phyloP scores from a whole-genome alignment of 169 alveolate species.

The Cryptosporidium sp. region DNA sequence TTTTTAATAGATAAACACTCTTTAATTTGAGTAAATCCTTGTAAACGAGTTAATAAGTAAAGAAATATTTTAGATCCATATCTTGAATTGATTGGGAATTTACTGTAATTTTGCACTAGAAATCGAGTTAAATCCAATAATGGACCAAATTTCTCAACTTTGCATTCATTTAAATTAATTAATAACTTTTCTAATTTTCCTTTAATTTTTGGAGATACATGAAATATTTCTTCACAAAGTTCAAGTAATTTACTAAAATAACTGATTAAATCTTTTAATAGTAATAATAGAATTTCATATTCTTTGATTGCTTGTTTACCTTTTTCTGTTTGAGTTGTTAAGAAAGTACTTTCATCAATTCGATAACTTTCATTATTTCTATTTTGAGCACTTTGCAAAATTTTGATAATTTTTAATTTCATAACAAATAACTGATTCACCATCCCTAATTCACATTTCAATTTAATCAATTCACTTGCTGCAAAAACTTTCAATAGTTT shows the following conservation, averaged over 20 bases:
- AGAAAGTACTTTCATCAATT: neutral
- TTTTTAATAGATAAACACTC: neutral
- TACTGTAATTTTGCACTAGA: neutral
- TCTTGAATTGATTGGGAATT: neutral
- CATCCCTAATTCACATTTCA: neutral
- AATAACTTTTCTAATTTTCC: neutral
- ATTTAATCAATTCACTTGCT: no score
- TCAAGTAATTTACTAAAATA: neutral
- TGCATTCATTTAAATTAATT: neutral
- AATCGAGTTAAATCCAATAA: neutral
- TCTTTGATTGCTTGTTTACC: neutral
- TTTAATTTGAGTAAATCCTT: neutral
- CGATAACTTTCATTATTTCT: neutral
- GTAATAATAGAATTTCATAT: neutral
- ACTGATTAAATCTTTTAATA: neutral
- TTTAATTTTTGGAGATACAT: neutral
- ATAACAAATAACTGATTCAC: neutral
- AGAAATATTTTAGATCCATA: neutral
- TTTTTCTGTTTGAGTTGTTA: neutral
- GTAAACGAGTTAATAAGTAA: neutral
- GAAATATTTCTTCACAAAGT: neutral
- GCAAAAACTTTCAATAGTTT: no score
- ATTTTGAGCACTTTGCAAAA: neutral
- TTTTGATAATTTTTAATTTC: no score
- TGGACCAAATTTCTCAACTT: neutral